Conservation (phyloP, 192 early-diverging fungal genomes). For the Oehlia diaphana region DNA sequence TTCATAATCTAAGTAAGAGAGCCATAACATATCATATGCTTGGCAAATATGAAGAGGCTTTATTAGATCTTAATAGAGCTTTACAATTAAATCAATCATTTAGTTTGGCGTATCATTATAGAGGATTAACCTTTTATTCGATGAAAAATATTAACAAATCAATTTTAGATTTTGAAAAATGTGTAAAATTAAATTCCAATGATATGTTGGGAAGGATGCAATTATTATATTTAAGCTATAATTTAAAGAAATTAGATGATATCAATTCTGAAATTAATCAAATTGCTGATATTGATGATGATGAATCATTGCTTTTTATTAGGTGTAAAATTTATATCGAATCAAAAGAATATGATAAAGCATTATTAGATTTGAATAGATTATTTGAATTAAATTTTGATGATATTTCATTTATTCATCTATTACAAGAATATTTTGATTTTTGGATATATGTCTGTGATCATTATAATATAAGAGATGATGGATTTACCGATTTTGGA, state of each 20-base stretch:
- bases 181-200: neutral
- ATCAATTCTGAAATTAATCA: neutral
- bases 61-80: neutral
- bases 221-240: neutral
- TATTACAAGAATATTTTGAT: neutral
- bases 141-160: neutral
- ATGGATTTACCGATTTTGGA: neutral
- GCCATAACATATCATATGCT: neutral
- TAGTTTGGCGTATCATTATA: neutral
- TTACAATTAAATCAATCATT: neutral
- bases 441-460: neutral
- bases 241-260: neutral
- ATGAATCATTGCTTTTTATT: neutral
- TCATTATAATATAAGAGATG: neutral
- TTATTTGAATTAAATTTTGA: too few species aligned
- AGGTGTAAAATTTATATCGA: neutral
- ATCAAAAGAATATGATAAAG: neutral
- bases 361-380: neutral
- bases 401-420: too few species aligned
- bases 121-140: neutral
- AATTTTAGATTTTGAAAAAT: neutral
- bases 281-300: neutral
- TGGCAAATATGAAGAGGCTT: neutral
- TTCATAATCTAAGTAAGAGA: neutral
- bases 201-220: neutral